phyloP scores from a whole-genome alignment of 306 rosid genomes.

The Lablab purpureus region DNA sequence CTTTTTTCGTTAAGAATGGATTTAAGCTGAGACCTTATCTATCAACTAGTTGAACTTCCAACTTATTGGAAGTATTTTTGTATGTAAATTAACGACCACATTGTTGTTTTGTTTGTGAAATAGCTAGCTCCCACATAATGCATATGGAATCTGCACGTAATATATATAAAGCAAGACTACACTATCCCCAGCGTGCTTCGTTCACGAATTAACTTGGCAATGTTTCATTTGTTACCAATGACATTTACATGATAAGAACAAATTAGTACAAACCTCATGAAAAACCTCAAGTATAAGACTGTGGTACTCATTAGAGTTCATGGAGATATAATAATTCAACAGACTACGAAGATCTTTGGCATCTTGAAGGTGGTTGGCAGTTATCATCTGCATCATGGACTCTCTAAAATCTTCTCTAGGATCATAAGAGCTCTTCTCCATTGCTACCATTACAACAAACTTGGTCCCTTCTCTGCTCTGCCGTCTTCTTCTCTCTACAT shows the following conservation, averaged over 20 bases:
- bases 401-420: conserved; percentile 86
- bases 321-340: conserved; percentile 83
- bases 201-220: conserved; percentile 10
- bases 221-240: conserved; percentile 46
- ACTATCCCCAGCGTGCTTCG: background rate
- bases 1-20: background rate
- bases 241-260: conserved; percentile 72
- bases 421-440: conserved; percentile 82
- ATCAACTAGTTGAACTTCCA: background rate
- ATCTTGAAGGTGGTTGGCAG: conserved; percentile 67
- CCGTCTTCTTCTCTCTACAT: conserved; percentile 60
- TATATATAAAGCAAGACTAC: conserved; percentile 14
- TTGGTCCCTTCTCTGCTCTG: conserved; percentile 62
- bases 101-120: background rate
- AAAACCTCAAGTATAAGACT: conserved; percentile 71
- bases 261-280: conserved; percentile 75
- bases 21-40: background rate
- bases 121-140: background rate
- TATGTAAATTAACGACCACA: background rate
- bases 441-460: conserved; percentile 84
- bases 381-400: conserved; percentile 87
- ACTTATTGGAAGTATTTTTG: background rate
- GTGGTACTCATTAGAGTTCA: conserved; percentile 73
- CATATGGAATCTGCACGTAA: background rate
- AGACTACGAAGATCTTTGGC: conserved; percentile 81